These are phyloP conservation scores for Staphylotrichum tortipilum DNA, from an alignment of 495 filamentous ascomycete genomes.

Conservation along the genomic window DNA sequence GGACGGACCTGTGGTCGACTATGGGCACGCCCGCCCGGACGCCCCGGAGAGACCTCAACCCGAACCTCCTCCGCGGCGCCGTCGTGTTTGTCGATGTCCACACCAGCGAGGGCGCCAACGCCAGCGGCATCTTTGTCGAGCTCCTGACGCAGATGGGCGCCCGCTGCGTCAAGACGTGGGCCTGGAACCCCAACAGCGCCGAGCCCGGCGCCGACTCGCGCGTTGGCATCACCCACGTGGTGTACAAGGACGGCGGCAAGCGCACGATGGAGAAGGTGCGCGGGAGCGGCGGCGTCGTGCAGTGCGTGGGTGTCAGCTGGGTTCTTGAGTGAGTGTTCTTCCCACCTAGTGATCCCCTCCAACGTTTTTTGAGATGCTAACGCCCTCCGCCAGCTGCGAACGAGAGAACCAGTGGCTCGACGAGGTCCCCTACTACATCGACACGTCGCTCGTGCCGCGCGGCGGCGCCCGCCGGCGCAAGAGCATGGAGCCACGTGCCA, in stretches of 20 bases:
- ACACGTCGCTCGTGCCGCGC: conserved; percentile 62
- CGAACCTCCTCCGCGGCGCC: conserved; percentile 55
- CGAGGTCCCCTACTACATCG: conserved; percentile 60
- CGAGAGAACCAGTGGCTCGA: conserved; percentile 68
- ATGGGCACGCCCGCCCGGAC: conserved; percentile 48
- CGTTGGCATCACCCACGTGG: conserved; percentile 85
- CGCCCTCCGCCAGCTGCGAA: conserved; percentile 52
- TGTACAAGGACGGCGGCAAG: conserved; percentile 88
- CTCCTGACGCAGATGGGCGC: conserved; percentile 80
- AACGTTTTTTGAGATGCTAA: conserved; percentile 10
- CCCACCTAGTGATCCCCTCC: too few species aligned
- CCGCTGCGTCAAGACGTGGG: conserved; percentile 73
- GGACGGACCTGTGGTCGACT: conserved; percentile 40
- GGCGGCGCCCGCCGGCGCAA: conserved; percentile 73
- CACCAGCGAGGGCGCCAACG: conserved; percentile 79
- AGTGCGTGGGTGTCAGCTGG: conserved; percentile 82
- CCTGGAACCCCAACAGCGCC: conserved; percentile 57
- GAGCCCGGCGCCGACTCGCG: conserved; percentile 37
- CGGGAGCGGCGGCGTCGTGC: conserved; percentile 62
- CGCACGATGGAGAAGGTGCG: conserved; percentile 82
- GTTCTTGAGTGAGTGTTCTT: conserved; percentile 63
- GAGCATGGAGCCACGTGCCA: conserved; percentile 80
- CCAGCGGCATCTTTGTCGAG: conserved; percentile 73
- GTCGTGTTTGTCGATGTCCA: conserved; percentile 92
- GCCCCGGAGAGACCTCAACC: conserved; percentile 42